These are phyloP conservation scores for Pythium guiyangense DNA, from an alignment of 352 stramenopile species.

Conservation along the genomic window DNA sequence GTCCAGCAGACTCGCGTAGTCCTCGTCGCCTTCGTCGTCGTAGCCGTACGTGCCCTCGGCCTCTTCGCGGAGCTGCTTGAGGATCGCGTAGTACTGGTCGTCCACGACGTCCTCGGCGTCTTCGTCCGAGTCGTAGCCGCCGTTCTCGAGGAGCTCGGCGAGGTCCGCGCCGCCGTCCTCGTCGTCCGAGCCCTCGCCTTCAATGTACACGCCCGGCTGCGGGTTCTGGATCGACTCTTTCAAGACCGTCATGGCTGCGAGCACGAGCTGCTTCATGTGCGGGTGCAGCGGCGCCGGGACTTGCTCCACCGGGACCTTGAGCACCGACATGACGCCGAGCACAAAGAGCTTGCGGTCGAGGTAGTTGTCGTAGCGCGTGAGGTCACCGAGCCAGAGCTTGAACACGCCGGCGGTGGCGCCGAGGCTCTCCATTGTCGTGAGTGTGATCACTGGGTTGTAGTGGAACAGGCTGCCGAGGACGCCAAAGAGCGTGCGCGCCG, in stretches of 20 bases:
- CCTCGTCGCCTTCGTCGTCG: conserved; percentile 91
- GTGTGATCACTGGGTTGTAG: conserved; percentile 91
- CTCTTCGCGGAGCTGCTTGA: conserved; percentile 90
- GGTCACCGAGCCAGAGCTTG: conserved; percentile 89
- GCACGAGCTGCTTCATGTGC: conserved; percentile 87
- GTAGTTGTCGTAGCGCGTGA: conserved; percentile 75
- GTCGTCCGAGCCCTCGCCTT: conserved; percentile 42
- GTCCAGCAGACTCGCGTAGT: conserved; percentile 91
- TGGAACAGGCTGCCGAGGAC: conserved; percentile 90
- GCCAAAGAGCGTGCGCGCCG: conserved; percentile 82
- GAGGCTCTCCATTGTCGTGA: conserved; percentile 86
- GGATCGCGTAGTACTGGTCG: conserved; percentile 92
- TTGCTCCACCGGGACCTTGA: conserved; percentile 84
- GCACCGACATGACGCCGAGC: conserved; percentile 88
- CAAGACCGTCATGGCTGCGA: conserved; percentile 86
- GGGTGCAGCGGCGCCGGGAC: conserved; percentile 71
- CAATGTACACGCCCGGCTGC: conserved; percentile 44
- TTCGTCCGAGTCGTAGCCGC: conserved; percentile 87
- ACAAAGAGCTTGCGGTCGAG: conserved; percentile 92
- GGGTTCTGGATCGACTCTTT: conserved; percentile 62
- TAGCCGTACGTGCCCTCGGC: conserved; percentile 66
- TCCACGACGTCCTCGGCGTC: conserved; percentile 93
- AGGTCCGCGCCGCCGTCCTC: conserved; percentile 65
- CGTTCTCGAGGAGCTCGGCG: conserved; percentile 87
- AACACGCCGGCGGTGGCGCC: conserved; percentile 88